Evolutionary conservation across 1,284 basidiomycete species (phyloP).

Genomic region (Bjerkandera adusta): DNA sequence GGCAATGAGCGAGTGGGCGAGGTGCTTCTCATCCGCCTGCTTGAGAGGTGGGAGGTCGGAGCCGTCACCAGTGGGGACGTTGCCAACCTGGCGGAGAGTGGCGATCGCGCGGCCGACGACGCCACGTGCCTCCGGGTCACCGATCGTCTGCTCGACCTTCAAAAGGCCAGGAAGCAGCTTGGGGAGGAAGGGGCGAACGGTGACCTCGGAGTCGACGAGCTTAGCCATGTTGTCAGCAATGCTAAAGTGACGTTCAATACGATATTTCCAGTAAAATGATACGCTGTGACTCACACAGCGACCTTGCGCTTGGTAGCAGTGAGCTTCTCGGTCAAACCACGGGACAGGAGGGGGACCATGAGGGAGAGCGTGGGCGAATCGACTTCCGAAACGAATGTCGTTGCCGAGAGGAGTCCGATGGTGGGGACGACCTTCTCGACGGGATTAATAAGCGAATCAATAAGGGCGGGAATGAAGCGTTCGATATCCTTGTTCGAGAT

Average conservation of each 20-base stretch:
- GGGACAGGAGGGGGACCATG: slow-evolving; percentile 96
- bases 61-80: slow-evolving; percentile 84
- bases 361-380: slow-evolving; percentile 98
- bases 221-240: slow-evolving; percentile 99
- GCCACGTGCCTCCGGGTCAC: slow-evolving; percentile 93
- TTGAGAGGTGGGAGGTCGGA: slow-evolving; percentile 87
- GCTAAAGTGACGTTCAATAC: slow-evolving; percentile 37
- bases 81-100: slow-evolving; percentile 91
- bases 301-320: slow-evolving; percentile 97
- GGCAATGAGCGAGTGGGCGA: slow-evolving; percentile 60
- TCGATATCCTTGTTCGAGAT: slow-evolving; percentile 99
- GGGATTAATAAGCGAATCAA: slow-evolving; percentile 97
- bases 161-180: slow-evolving; percentile 93
- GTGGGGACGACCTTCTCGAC: slow-evolving; percentile 99
- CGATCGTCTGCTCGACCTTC: slow-evolving; percentile 90
- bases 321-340: slow-evolving; percentile 94
- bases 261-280: slow-evolving; percentile 14
- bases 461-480: slow-evolving; percentile 96
- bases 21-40: slow-evolving; percentile 64
- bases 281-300: slow-evolving; percentile 66
- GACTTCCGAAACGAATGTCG: slow-evolving; percentile 99
- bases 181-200: slow-evolving; percentile 95
- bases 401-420: slow-evolving; percentile 94
- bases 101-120: slow-evolving; percentile 88
- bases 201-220: slow-evolving; percentile 93